Percentiles rank a stretch among this genome's conserved stretches.
Evolutionary conservation across 2,329 filamentous ascomycete genomes (phyloP).

Genomic region (Colletotrichum simmondsii): DNA sequence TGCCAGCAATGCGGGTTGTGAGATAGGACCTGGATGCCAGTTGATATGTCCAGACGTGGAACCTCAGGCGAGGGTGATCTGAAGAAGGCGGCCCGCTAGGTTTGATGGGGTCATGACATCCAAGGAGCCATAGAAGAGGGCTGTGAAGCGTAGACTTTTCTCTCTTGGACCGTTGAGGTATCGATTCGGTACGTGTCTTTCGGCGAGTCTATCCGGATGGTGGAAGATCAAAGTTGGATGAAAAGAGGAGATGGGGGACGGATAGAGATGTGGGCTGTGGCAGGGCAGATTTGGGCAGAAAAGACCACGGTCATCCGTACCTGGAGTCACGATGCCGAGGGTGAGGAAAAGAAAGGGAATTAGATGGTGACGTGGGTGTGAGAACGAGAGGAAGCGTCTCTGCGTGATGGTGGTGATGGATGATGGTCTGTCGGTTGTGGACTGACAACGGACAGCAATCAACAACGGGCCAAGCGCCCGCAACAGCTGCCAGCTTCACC

Average conservation of each 20-base stretch:
- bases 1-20: background rate
- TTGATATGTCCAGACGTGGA: background rate
- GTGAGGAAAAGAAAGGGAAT: background rate
- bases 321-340: background rate
- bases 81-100: background rate
- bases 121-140: background rate
- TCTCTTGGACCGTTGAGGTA: background rate
- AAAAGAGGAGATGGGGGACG: background rate
- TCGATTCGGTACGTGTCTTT: background rate
- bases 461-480: background rate
- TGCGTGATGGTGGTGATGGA: background rate
- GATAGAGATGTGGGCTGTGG: background rate
- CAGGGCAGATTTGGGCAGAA: background rate
- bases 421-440: background rate
- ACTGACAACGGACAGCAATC: background rate
- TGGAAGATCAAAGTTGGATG: background rate
- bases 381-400: background rate
- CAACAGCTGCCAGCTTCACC: background rate
- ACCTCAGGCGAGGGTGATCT: background rate
- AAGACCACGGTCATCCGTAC: background rate
- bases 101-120: background rate
- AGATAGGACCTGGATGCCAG: background rate
- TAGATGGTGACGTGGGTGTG: background rate
- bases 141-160: slow-evolving; percentile 9
- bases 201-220: background rate